Evolutionary conservation across 202 grass and related monocot species (phyloP).

Genomic region (Musa balbisiana): DNA sequence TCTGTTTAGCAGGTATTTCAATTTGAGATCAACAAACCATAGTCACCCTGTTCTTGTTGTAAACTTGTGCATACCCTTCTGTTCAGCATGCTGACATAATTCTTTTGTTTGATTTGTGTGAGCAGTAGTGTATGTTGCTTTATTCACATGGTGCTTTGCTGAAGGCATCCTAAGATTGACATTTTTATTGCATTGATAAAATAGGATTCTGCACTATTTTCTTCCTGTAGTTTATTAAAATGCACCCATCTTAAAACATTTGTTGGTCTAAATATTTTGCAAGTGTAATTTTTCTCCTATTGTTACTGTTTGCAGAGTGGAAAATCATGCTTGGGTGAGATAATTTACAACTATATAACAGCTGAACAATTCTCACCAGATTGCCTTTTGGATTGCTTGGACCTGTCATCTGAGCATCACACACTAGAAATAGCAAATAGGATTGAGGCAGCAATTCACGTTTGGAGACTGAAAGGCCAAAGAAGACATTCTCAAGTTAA

Average conservation of each 20-base stretch:
- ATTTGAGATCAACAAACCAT: not conserved
- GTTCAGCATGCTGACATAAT: not conserved
- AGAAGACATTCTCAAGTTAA: slow-evolving; percentile 50
- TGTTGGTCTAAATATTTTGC: not conserved
- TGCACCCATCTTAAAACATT: not conserved
- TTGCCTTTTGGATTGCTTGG: slow-evolving; percentile 90
- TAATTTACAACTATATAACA: slow-evolving; percentile 91
- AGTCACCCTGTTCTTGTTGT: not conserved
- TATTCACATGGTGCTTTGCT: not conserved
- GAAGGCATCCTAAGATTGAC: not conserved
- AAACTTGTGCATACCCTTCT: not conserved
- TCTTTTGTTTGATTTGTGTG: not conserved
- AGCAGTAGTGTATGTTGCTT: not conserved
- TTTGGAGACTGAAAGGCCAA: slow-evolving; percentile 81
- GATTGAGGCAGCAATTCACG: slow-evolving; percentile 87
- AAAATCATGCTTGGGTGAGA: slow-evolving; percentile 88
- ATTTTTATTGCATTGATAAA: too few relatives aligned
- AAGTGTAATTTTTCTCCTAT: not conserved
- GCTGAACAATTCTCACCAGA: slow-evolving; percentile 93
- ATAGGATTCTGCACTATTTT: not conserved
- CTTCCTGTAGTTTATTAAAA: not conserved
- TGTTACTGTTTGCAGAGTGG: slow-evolving; percentile 52
- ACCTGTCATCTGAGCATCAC: slow-evolving; percentile 93
- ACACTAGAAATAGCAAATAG: slow-evolving; percentile 87
- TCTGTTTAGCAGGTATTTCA: not conserved